Conservation (phyloP, 2,329 filamentous ascomycete species). For the Trichocomaceae sp. region DNA sequence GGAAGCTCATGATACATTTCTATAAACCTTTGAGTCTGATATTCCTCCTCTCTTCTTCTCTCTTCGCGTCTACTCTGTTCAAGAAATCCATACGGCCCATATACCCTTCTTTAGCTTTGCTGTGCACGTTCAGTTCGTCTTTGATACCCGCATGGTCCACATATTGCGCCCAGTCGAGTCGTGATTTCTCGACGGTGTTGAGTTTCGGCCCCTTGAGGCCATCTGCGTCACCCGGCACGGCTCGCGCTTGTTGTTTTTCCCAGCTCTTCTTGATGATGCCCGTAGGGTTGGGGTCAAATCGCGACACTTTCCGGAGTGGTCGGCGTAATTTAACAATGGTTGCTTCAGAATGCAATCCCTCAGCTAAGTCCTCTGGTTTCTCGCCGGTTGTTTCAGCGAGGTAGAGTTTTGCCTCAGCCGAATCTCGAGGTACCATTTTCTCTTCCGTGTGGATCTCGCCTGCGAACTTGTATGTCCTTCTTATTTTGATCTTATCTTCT, state of each 20-base stretch:
- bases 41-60: constrained; percentile 50
- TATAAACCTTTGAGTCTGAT: constrained; percentile 42
- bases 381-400: constrained; percentile 37
- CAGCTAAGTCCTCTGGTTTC: constrained; percentile 24
- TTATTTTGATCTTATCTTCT: constrained; percentile 49
- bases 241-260: constrained; percentile 31
- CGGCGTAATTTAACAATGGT: constrained; percentile 26
- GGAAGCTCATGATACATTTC: constrained; percentile 4
- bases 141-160: constrained; percentile 56
- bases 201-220: constrained; percentile 51
- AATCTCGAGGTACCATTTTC: constrained; percentile 47
- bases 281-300: constrained; percentile 43
- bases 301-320: constrained; percentile 38
- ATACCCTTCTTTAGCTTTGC: constrained; percentile 57
- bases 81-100: constrained; percentile 58
- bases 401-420: constrained; percentile 51
- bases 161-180: constrained; percentile 59
- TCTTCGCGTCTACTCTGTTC: constrained; percentile 49
- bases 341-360: constrained; percentile 18
- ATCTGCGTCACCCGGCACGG: constrained; percentile 22
- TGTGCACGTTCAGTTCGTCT: constrained; percentile 56
- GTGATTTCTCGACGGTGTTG: constrained; percentile 61
- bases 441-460: constrained; percentile 50
- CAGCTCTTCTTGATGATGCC: constrained; percentile 39
- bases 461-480: constrained; percentile 52